Evolutionary conservation across 352 stramenopile genomes (phyloP).

Genomic region (Globisporangium carolinianum): DNA sequence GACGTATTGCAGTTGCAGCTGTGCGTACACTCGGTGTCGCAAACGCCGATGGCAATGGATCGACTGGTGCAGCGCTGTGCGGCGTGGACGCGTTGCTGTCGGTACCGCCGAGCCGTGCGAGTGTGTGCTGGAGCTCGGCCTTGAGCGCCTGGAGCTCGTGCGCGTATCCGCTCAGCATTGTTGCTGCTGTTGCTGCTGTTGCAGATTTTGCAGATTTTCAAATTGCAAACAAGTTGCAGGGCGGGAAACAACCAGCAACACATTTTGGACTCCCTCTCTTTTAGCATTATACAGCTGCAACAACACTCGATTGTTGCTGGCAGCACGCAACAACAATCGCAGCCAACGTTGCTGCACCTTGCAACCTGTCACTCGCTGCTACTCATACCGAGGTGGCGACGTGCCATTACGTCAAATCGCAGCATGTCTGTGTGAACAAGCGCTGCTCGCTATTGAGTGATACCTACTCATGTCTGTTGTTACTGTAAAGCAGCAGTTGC

Average conservation of each 20-base stretch:
- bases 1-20: background rate
- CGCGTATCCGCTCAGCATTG: constrained; percentile 19
- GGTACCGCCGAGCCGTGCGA: constrained; percentile 27
- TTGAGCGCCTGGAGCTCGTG: constrained; percentile 58
- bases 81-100: background rate
- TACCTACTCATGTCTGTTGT: too few relatives aligned
- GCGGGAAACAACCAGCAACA: background rate
- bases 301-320: too few relatives aligned
- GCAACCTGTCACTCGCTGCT: too few relatives aligned
- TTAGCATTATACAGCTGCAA: background rate
- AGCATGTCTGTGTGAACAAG: too few relatives aligned
- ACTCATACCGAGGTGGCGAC: too few relatives aligned
- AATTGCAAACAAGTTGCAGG: constrained; percentile 1
- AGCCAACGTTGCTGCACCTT: too few relatives aligned
- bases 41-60: background rate
- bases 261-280: background rate
- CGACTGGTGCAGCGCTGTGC: background rate
- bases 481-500: too few relatives aligned
- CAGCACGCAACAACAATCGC: too few relatives aligned
- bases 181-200: background rate
- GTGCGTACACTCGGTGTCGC: constrained; percentile 1
- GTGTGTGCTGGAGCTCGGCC: constrained; percentile 42
- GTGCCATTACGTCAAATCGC: too few relatives aligned
- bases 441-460: too few relatives aligned
- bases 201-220: background rate